Evolutionary conservation across 441 rosid genomes (phyloP).

Genomic region (Sinapis alba): DNA sequence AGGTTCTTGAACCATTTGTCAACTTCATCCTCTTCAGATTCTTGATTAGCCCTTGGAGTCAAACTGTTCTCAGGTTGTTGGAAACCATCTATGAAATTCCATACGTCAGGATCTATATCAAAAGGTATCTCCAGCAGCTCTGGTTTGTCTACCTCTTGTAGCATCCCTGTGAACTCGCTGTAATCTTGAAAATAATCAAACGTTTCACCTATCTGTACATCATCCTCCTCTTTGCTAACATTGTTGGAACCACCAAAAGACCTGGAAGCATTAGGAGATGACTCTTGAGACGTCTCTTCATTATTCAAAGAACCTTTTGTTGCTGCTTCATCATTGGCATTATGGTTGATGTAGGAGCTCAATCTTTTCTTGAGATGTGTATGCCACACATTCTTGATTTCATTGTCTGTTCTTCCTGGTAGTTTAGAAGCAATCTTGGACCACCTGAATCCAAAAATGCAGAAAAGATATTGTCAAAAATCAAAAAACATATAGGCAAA

Average conservation of each 20-base stretch:
- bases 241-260: slow-evolving; percentile 45
- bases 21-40: slow-evolving; percentile 44
- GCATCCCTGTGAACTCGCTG: neutral
- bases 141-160: slow-evolving; percentile 72
- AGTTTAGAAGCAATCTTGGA: slow-evolving; percentile 58
- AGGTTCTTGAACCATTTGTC: slow-evolving; percentile 66
- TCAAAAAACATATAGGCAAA: neutral
- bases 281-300: slow-evolving; percentile 30
- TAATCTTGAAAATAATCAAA: slow-evolving; percentile 27
- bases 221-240: slow-evolving; percentile 31
- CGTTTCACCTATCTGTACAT: slow-evolving; percentile 19
- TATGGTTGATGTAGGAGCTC: slow-evolving; percentile 40
- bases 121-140: slow-evolving; percentile 52
- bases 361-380: slow-evolving; percentile 54
- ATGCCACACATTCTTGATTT: slow-evolving; percentile 68
- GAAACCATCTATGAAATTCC: slow-evolving; percentile 62
- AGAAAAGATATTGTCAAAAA: neutral
- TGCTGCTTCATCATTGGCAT: slow-evolving; percentile 26
- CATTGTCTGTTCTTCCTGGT: slow-evolving; percentile 58
- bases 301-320: slow-evolving; percentile 25
- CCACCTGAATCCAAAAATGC: slow-evolving; percentile 43
- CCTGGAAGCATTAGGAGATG: slow-evolving; percentile 33
- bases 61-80: slow-evolving; percentile 31
- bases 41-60: slow-evolving; percentile 25
- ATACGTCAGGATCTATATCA: slow-evolving; percentile 60